phyloP scores from a whole-genome alignment of 371 early-diverging fungal species.

The Entomophthora muscae region DNA sequence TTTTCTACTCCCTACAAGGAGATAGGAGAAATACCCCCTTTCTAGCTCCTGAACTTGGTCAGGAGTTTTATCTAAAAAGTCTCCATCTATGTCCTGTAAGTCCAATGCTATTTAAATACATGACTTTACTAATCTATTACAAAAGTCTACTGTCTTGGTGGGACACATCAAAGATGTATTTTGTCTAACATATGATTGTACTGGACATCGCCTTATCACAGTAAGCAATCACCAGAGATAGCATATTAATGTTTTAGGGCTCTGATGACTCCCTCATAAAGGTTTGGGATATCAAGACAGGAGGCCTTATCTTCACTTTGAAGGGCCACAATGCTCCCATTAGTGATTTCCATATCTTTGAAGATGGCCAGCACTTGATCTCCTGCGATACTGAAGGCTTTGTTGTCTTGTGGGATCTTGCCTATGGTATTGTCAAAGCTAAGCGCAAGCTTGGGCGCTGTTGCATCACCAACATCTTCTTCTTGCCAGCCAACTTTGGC shows the following conservation, averaged over 20 bases:
- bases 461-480: not conserved
- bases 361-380: not conserved
- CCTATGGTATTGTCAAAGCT: not conserved
- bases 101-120: no score
- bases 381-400: conserved; percentile 3
- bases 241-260: not conserved
- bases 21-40: not conserved
- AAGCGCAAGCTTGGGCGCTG: not conserved
- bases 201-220: not conserved
- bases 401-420: conserved; percentile 1
- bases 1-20: not conserved
- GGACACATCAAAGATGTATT: not conserved
- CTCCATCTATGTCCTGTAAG: not conserved
- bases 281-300: not conserved
- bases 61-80: not conserved
- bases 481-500: not conserved
- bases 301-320: not conserved
- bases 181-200: not conserved
- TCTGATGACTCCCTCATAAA: not conserved
- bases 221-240: not conserved
- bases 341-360: not conserved
- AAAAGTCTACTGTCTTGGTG: not conserved
- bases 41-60: not conserved
- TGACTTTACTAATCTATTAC: no score
- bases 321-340: not conserved